phyloP scores from a whole-genome alignment of 2,329 filamentous ascomycete species.

The Myrmaecium sp. region DNA sequence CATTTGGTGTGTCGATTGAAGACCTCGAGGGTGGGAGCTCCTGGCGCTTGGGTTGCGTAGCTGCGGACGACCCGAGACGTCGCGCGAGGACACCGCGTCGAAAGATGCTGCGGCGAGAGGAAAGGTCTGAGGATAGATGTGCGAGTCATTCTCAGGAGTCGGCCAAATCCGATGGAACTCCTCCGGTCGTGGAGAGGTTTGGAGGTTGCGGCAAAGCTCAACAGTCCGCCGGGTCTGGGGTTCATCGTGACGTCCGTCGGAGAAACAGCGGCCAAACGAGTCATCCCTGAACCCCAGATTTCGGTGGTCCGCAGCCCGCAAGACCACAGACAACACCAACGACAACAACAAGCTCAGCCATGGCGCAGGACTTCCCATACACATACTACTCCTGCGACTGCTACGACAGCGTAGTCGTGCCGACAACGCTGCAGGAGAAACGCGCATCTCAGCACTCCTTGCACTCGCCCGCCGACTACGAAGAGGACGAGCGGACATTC shows the following conservation, averaged over 20 bases:
- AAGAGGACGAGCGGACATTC: slow-evolving; percentile 65
- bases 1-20: slow-evolving; percentile 83
- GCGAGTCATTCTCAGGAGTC: no score
- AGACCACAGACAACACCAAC: no score
- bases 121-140: slow-evolving; percentile 17
- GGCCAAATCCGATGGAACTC: no score
- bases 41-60: slow-evolving; percentile 66
- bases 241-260: no score
- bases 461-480: slow-evolving; percentile 25
- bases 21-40: slow-evolving; percentile 66
- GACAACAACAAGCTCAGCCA: slow-evolving; percentile 13
- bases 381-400: slow-evolving; percentile 50
- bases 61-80: slow-evolving; percentile 13
- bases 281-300: no score
- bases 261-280: no score
- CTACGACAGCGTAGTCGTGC: slow-evolving; percentile 27
- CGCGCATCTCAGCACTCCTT: slow-evolving; percentile 16
- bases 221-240: no score
- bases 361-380: slow-evolving; percentile 44
- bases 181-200: no score
- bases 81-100: no score
- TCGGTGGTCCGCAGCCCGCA: not conserved
- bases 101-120: no score
- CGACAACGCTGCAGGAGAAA: slow-evolving; percentile 8
- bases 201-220: no score